A percentile compares a stretch with the other conserved stretches of the same genome.
phyloP scores from a whole-genome alignment of 2,329 filamentous ascomycete genomes.

The Beauveria sp. region DNA sequence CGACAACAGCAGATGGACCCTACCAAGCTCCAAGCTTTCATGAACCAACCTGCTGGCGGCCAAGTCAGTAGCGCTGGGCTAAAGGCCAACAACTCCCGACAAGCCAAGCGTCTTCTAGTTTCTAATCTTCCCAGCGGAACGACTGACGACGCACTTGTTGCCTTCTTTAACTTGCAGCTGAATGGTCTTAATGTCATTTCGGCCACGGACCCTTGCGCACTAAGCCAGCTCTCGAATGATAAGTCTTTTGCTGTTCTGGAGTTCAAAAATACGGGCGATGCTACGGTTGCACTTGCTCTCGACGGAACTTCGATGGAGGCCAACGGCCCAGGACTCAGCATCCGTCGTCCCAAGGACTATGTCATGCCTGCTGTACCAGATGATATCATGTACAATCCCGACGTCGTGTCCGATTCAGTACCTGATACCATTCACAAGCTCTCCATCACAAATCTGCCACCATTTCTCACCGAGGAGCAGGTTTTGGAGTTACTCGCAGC shows the following conservation, averaged over 20 bases:
- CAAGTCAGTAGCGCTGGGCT: slow-evolving; percentile 67
- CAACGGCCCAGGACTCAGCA: slow-evolving; percentile 57
- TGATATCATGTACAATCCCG: slow-evolving; percentile 65
- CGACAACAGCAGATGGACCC: slow-evolving; percentile 94
- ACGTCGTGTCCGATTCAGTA: slow-evolving; percentile 71
- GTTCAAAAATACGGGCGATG: slow-evolving; percentile 79
- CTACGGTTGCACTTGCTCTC: slow-evolving; percentile 83
- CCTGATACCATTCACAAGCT: slow-evolving; percentile 94
- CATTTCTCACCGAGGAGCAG: slow-evolving; percentile 83
- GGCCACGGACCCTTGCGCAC: slow-evolving; percentile 74
- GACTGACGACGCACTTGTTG: slow-evolving; percentile 68
- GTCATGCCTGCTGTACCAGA: slow-evolving; percentile 79
- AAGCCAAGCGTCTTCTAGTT: slow-evolving; percentile 85
- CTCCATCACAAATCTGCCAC: slow-evolving; percentile 80
- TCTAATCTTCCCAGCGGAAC: slow-evolving; percentile 68
- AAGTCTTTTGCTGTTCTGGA: slow-evolving; percentile 78
- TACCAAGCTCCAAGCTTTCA: slow-evolving; percentile 86
- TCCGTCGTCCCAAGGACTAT: slow-evolving; percentile 91
- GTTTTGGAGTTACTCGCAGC: slow-evolving; percentile 82
- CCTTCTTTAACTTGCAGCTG: slow-evolving; percentile 93
- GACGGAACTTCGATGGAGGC: slow-evolving; percentile 86
- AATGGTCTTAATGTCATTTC: slow-evolving; percentile 93
- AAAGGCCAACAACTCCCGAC: slow-evolving; percentile 86
- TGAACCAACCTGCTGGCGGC: slow-evolving; percentile 71
- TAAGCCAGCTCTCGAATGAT: slow-evolving; percentile 75